These are phyloP conservation scores for Angomonas ambiguus DNA, from an alignment of 208 protist genomes.

Conservation along the genomic window DNA sequence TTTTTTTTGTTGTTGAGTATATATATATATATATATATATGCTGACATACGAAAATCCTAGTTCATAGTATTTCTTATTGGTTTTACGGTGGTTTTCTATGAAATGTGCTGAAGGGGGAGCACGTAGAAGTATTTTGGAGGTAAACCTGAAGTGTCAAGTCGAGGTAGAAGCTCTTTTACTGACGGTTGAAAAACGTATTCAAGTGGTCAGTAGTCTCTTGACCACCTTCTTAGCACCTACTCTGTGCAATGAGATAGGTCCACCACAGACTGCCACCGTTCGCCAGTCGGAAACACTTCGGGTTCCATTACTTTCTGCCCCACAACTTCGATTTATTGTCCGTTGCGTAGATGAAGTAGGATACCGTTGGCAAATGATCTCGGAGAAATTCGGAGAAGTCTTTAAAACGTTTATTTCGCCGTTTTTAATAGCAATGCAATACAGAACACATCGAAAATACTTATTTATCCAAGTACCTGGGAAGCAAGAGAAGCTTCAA, in stretches of 20 bases:
- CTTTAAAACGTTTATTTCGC: neutral
- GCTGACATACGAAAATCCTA: neutral
- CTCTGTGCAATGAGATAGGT: too few relatives aligned
- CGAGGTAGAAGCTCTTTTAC: too few relatives aligned
- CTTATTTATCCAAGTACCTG: neutral
- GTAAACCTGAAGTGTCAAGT: too few relatives aligned
- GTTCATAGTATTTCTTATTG: too few relatives aligned
- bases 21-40: conserved; percentile 10
- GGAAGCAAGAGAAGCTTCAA: neutral
- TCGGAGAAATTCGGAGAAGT: neutral
- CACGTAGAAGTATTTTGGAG: too few relatives aligned
- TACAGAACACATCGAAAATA: neutral
- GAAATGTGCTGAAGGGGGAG: too few relatives aligned
- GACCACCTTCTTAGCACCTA: too few relatives aligned
- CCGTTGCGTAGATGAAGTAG: neutral
- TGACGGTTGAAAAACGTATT: too few relatives aligned
- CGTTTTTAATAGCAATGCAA: neutral
- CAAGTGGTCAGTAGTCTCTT: too few relatives aligned
- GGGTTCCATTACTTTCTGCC: neutral
- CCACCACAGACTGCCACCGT: too few relatives aligned
- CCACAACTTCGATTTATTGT: neutral
- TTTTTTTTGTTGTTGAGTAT: neutral
- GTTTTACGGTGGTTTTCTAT: too few relatives aligned
- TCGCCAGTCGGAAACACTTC: too few relatives aligned
- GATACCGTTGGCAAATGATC: neutral